Base-by-base conservation (phyloP, 768 basidiomycete species). In the Tephrocybe sp. region DNA sequence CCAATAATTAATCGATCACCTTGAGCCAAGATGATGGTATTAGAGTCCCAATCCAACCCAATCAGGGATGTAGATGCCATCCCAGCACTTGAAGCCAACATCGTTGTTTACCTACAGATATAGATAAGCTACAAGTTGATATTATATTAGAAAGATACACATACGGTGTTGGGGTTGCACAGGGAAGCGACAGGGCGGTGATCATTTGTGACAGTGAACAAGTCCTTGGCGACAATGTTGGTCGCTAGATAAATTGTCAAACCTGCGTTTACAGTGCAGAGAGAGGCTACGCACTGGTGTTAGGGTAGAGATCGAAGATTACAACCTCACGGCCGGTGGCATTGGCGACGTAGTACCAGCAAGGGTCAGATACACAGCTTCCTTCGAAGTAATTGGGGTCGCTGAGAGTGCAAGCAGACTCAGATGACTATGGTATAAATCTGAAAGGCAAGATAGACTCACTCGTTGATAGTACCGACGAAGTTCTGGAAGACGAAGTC, bases 251-350 rank as follows among this genome's bases (percentile, higher is more conserved):
- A 42, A 35, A 31, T 44, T 9, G 23, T 38, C 48, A 14, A 40
- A 26, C 33, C 4, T 4, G 13, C 11, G 23, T n/a, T 10, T n/a
- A 12, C 17, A 26, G 49, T 16, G 19, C 30, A 5, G 0, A 2
- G 11, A 6, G 39, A 20, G 14, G n/a, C 22, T 30, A 42, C 73
- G 23, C 45, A 80, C 79, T 74, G 7, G 82, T 83, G n/a, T 68
- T 68, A 2, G 77, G 75, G 52, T 81, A 79, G 19, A 85, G 62
- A 58, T 84, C 83, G 33, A 83, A 72, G 41, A 85, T 83, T 5
- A 68, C 68, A 19, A 79, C 78, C 63, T 85, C 82, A 54, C 76
- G 80, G 23, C 82, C 79, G 1, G 81, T 82, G 8, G 80, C 79
- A 17, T 73, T 73, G 2, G 69, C 53, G 0, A 84, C 80, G 40